phyloP scores from a whole-genome alignment of 805 yeast species.

The Hanseniaspora lachancei region DNA sequence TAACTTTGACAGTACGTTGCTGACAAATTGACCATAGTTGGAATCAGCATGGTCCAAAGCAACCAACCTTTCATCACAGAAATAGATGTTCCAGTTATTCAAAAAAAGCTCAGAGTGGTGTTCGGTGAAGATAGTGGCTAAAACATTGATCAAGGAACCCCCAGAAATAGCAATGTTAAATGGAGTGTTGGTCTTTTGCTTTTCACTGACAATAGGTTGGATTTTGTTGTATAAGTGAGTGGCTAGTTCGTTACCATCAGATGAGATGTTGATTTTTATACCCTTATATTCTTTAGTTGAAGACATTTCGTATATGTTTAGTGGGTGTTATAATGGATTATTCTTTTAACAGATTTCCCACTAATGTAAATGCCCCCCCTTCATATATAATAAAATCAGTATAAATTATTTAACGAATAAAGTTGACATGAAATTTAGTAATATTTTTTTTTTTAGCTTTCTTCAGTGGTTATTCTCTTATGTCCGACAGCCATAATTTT shows the following conservation, averaged over 20 bases:
- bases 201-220: neutral
- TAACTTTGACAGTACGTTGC: conserved; percentile 34
- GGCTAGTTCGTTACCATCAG: conserved; percentile 4
- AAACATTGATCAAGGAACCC: conserved; percentile 71
- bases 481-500: no score
- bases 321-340: neutral
- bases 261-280: conserved; percentile 1
- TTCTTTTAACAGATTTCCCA: no score
- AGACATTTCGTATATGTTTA: neutral
- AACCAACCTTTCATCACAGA: conserved; percentile 84
- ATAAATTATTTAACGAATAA: no score
- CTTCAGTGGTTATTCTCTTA: no score
- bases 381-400: no score
- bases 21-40: conserved; percentile 68
- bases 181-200: conserved; percentile 22
- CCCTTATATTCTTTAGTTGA: neutral
- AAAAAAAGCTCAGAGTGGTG: conserved; percentile 40
- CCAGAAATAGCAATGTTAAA: conserved; percentile 82
- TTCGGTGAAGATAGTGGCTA: conserved; percentile 42
- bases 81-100: conserved; percentile 68
- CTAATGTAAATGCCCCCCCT: no score
- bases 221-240: conserved; percentile 3
- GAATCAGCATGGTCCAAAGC: conserved; percentile 73
- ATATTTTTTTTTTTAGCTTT: no score
- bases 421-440: no score